phyloP scores from a whole-genome alignment of 768 basidiomycete species.

The Suillus subalutaceus region DNA sequence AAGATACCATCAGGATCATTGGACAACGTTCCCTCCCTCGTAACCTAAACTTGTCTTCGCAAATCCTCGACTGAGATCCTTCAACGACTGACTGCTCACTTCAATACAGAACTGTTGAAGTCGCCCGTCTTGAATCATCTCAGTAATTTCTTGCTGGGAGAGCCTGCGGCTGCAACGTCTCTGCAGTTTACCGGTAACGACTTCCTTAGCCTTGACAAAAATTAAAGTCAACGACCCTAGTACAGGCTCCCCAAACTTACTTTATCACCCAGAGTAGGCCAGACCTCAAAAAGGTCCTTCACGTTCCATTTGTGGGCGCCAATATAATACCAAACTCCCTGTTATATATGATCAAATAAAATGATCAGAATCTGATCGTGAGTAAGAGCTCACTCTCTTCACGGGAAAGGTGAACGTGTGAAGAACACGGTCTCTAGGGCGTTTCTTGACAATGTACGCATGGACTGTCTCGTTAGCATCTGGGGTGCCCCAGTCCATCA shows the following conservation, averaged over 20 bases:
- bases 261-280: slow-evolving; percentile 40
- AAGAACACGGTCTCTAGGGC: slow-evolving; percentile 32
- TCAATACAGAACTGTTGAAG: slow-evolving; percentile 51
- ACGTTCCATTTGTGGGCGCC: slow-evolving; percentile 51
- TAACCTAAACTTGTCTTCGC: slow-evolving; percentile 14
- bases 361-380: slow-evolving; percentile 14
- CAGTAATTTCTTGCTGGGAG: slow-evolving; percentile 37
- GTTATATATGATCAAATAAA: slow-evolving; percentile 6
- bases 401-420: slow-evolving; percentile 55
- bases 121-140: slow-evolving; percentile 41
- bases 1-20: background rate
- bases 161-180: slow-evolving; percentile 37
- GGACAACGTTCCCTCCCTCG: background rate
- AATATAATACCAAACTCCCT: slow-evolving; percentile 55
- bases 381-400: slow-evolving; percentile 41
- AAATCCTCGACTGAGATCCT: slow-evolving; percentile 25
- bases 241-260: slow-evolving; percentile 27
- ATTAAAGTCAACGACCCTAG: slow-evolving; percentile 13
- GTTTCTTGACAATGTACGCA: slow-evolving; percentile 35
- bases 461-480: slow-evolving; percentile 36
- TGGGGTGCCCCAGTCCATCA: slow-evolving; percentile 56
- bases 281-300: slow-evolving; percentile 35
- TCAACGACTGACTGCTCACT: slow-evolving; percentile 30
- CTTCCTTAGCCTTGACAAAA: slow-evolving; percentile 33
- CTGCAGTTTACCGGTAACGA: slow-evolving; percentile 37